Evolutionary conservation across 2,329 filamentous ascomycete genomes (phyloP).

Genomic region (Fusarium ambrosium): DNA sequence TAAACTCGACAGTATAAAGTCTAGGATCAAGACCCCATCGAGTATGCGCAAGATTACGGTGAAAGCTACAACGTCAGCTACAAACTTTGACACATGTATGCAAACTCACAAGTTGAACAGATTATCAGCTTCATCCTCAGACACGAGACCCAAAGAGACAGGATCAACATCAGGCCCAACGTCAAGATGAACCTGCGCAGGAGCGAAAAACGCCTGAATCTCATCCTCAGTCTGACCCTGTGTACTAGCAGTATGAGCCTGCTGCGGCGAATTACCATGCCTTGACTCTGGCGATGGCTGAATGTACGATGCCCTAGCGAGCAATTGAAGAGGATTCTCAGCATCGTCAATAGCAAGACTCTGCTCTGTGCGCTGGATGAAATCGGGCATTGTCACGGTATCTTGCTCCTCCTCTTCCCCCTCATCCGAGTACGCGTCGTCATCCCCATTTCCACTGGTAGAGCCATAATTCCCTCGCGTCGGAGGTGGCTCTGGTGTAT

Average conservation of each 20-base stretch:
- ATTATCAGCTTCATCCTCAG: constrained; percentile 72
- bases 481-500: constrained; percentile 34
- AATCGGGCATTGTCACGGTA: constrained; percentile 42
- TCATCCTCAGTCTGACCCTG: constrained; percentile 55
- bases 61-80: constrained; percentile 64
- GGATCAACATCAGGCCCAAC: constrained; percentile 75
- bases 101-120: constrained; percentile 73
- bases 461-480: constrained; percentile 32
- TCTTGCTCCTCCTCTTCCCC: constrained; percentile 48
- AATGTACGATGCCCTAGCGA: constrained; percentile 79
- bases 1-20: constrained; percentile 75
- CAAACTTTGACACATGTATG: background rate
- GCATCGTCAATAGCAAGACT: constrained; percentile 77
- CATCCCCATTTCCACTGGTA: constrained; percentile 38
- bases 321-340: constrained; percentile 80
- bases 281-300: constrained; percentile 63
- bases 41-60: constrained; percentile 78
- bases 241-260: constrained; percentile 39
- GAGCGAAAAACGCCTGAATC: constrained; percentile 76
- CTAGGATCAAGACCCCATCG: constrained; percentile 79
- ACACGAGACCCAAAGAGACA: constrained; percentile 77
- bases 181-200: constrained; percentile 73
- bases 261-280: constrained; percentile 46
- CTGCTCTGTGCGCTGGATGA: constrained; percentile 57
- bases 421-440: constrained; percentile 51